Evolutionary conservation across 805 yeast genomes (phyloP).

Genomic region (Millerago galiae): DNA sequence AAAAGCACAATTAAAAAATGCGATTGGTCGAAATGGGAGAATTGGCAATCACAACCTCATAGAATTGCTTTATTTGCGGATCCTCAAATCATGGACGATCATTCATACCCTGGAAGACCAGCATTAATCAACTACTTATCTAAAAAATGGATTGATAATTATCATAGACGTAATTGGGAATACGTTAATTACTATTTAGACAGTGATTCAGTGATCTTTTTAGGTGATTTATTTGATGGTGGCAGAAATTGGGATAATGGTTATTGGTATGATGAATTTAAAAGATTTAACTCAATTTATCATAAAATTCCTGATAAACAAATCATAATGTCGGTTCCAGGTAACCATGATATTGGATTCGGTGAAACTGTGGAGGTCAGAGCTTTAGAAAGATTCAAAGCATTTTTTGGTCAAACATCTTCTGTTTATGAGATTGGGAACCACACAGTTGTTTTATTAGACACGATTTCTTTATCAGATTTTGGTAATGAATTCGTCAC

Average conservation of each 20-base stretch:
- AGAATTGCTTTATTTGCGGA: constrained; percentile 72
- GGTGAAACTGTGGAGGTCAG: constrained; percentile 60
- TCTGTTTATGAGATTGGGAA: constrained; percentile 48
- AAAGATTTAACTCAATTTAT: constrained; percentile 63
- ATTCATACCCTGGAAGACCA: constrained; percentile 77
- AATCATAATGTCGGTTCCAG: constrained; percentile 55
- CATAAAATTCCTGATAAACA: constrained; percentile 43
- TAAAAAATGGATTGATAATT: constrained; percentile 62
- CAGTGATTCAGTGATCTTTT: constrained; percentile 71
- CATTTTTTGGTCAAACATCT: constrained; percentile 67
- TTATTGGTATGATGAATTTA: constrained; percentile 65
- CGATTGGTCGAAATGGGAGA: constrained; percentile 64
- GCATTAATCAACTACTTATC: constrained; percentile 46
- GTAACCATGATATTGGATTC: constrained; percentile 96
- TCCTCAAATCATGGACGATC: constrained; percentile 87
- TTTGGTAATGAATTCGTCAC: constrained; percentile 38
- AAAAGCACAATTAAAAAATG: constrained; percentile 40
- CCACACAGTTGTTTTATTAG: constrained; percentile 72
- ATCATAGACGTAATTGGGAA: constrained; percentile 70
- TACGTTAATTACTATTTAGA: constrained; percentile 48
- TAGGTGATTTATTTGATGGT: constrained; percentile 94
- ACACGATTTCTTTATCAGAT: constrained; percentile 77
- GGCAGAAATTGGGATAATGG: constrained; percentile 80
- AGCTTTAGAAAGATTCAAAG: constrained; percentile 56
- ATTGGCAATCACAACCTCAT: constrained; percentile 43